These are phyloP conservation scores for Ceratocystiopsis minuta DNA, from an alignment of 2,329 filamentous ascomycete genomes.

Conservation along the genomic window DNA sequence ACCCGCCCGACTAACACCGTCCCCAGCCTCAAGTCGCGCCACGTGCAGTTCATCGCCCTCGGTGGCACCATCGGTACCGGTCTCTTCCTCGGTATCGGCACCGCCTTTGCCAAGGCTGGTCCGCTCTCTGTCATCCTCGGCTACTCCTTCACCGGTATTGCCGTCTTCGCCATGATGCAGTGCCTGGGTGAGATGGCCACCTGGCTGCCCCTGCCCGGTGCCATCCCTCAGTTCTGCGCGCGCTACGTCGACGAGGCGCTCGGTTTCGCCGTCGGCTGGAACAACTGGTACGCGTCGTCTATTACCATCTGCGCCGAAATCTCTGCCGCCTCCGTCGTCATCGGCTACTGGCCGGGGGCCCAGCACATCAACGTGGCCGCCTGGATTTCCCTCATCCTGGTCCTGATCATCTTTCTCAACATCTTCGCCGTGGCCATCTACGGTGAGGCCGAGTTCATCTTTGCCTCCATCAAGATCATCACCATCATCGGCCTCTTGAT, in stretches of 20 bases:
- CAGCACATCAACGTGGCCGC: conserved; percentile 12
- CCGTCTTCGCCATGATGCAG: conserved; percentile 23
- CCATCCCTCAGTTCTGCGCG: conserved; percentile 29
- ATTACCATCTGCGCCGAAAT: conserved; percentile 28
- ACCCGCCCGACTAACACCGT: background rate
- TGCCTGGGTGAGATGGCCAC: conserved; percentile 40
- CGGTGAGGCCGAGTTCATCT: conserved; percentile 27
- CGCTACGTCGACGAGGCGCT: conserved; percentile 29
- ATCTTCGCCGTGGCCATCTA: conserved; percentile 34
- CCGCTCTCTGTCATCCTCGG: conserved; percentile 24
- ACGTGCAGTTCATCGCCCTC: conserved; percentile 29
- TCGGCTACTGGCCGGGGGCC: conserved; percentile 24
- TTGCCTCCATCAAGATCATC: conserved; percentile 33
- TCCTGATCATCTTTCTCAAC: conserved; percentile 27
- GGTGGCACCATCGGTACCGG: conserved; percentile 30
- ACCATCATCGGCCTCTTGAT: conserved; percentile 41
- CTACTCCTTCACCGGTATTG: conserved; percentile 24
- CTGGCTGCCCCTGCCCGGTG: conserved; percentile 40
- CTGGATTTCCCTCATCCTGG: conserved; percentile 34
- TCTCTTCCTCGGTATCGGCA: conserved; percentile 29
- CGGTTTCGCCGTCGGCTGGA: conserved; percentile 31
- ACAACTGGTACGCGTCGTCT: conserved; percentile 32
- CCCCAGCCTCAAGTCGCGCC: conserved; percentile 21
- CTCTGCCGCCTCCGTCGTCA: conserved; percentile 26
- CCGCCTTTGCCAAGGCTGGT: conserved; percentile 24